A percentile compares a stretch with the other conserved stretches of the same genome.
These are phyloP conservation scores for Skeletonema grethae DNA, from an alignment of 108 stramenopile species.

Conservation along the genomic window DNA sequence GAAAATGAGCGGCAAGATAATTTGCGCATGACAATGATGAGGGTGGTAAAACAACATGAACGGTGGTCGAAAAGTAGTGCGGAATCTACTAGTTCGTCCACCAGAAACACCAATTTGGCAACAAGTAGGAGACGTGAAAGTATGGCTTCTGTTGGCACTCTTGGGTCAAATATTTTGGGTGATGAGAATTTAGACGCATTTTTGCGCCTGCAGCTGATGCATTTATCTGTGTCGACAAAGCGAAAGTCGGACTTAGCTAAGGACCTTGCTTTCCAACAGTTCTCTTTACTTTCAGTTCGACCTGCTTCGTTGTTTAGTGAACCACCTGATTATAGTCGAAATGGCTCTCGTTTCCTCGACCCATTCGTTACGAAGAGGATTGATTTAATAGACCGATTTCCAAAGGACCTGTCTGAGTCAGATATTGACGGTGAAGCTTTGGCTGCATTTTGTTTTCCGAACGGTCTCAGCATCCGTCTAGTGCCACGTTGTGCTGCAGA, in stretches of 20 bases:
- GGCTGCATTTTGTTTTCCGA: constrained; percentile 56
- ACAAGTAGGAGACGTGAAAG: constrained; percentile 15
- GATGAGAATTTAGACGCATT: constrained; percentile 32
- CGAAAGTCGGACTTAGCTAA: constrained; percentile 10
- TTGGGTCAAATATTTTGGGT: constrained; percentile 6
- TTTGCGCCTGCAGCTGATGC: constrained; percentile 43
- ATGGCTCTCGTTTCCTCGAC: constrained; percentile 44
- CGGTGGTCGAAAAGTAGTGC: constrained; percentile 41
- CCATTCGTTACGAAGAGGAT: constrained; percentile 43
- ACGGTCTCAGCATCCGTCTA: constrained; percentile 48
- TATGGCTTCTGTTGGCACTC: constrained; percentile 11
- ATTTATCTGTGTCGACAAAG: constrained; percentile 46
- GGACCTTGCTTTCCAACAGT: constrained; percentile 49
- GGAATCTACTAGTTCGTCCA: constrained; percentile 29
- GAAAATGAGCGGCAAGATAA: constrained; percentile 8
- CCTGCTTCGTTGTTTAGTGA: constrained; percentile 24
- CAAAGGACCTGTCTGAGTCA: constrained; percentile 21
- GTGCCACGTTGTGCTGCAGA: constrained; percentile 45
- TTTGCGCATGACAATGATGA: constrained; percentile 52
- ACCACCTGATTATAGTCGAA: constrained; percentile 22
- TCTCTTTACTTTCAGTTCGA: constrained; percentile 37
- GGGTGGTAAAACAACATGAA: constrained; percentile 48
- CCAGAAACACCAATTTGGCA: constrained; percentile 40
- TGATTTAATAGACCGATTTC: constrained; percentile 47
- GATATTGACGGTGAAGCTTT: constrained; percentile 52